These are phyloP conservation scores for Aspergillus fumigatus DNA, from an alignment of 2,329 filamentous ascomycete genomes.

Conservation along the genomic window DNA sequence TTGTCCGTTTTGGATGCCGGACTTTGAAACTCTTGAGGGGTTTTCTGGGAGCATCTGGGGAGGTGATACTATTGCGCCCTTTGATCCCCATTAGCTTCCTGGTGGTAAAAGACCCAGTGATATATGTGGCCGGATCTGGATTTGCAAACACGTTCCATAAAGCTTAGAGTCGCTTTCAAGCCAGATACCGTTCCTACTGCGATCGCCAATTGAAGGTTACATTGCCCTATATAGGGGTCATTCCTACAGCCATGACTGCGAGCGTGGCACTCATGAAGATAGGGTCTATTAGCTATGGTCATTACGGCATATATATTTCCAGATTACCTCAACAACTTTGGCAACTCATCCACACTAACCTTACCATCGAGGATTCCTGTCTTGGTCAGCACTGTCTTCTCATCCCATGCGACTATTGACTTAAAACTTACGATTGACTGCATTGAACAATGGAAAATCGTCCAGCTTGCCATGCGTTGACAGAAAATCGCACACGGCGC, in stretches of 20 bases:
- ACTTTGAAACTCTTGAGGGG: slow-evolving; percentile 35
- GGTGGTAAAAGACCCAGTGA: neutral
- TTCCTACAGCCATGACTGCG: neutral
- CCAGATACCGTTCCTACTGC: neutral
- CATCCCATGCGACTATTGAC: too few species aligned
- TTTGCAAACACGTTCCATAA: too few species aligned
- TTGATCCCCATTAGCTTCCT: slow-evolving; percentile 23
- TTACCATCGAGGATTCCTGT: slow-evolving; percentile 3
- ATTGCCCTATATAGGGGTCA: neutral
- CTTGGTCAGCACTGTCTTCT: neutral
- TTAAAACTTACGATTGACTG: slow-evolving; percentile 6
- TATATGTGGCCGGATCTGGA: neutral
- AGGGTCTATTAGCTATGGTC: neutral
- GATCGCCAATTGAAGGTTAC: neutral
- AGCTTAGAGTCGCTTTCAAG: neutral
- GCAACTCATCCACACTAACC: slow-evolving; percentile 1
- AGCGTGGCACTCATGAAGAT: neutral
- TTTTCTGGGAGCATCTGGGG: slow-evolving; percentile 28
- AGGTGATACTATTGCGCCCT: slow-evolving; percentile 22
- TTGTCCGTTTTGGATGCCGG: slow-evolving; percentile 36
- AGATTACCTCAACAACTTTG: neutral
- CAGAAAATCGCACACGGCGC: slow-evolving; percentile 9
- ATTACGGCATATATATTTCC: neutral
- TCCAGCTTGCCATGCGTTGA: slow-evolving; percentile 8
- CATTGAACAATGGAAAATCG: slow-evolving; percentile 13